Conservation (phyloP, 225 moss, liverwort and hornwort genomes). For the Physcomitrium patens region DNA sequence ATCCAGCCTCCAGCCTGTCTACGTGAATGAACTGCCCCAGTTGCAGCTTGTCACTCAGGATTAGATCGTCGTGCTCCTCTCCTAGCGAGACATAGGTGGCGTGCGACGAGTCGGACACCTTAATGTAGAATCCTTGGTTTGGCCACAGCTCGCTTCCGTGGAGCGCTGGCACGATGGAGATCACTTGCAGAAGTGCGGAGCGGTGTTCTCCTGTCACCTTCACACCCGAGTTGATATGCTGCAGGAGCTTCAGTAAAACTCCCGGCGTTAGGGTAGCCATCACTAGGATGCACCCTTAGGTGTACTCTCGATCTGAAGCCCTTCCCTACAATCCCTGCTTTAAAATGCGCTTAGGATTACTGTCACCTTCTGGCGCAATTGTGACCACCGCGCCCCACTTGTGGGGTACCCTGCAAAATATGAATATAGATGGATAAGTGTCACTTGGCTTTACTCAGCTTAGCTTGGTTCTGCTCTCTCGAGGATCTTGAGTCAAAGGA, state of each 20-base stretch:
- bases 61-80: conserved; percentile 66
- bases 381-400: too few relatives aligned
- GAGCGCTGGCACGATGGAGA: conserved; percentile 64
- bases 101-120: conserved; percentile 63
- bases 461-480: too few relatives aligned
- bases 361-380: too few relatives aligned
- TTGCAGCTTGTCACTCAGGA: conserved; percentile 62
- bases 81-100: conserved; percentile 62
- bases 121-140: conserved; percentile 63
- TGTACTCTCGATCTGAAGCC: too few relatives aligned
- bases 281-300: neutral
- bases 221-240: conserved; percentile 58
- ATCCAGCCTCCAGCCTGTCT: conserved; percentile 58
- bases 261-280: conserved; percentile 66
- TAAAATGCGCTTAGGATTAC: neutral
- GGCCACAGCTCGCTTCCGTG: conserved; percentile 65
- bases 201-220: conserved; percentile 68
- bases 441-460: too few relatives aligned
- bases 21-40: conserved; percentile 70
- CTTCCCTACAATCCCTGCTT: neutral
- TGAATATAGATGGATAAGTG: too few relatives aligned
- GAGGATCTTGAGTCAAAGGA: too few relatives aligned
- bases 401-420: too few relatives aligned
- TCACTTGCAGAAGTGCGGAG: conserved; percentile 62
- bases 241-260: conserved; percentile 61